Evolutionary conservation across 257 asterid species (phyloP), one percentile per base, ranked within the genome.

Genomic region (Leptodermis oblonga): DNA sequence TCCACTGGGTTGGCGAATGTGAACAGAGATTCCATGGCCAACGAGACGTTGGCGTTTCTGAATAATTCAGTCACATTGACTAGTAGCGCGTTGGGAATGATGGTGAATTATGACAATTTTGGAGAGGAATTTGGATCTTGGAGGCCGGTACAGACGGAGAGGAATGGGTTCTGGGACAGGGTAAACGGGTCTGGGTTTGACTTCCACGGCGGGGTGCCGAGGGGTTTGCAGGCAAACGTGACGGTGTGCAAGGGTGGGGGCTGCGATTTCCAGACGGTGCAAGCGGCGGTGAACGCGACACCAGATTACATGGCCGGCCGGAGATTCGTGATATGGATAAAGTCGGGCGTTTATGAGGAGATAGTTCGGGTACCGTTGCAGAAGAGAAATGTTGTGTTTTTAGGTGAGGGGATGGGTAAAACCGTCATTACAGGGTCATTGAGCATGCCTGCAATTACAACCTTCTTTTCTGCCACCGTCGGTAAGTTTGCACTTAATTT

Each of bases 391-490:
- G 72, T 79, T 48, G 74, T 77, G 56, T 79, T 84, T 51, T 64
- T 79, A 79, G 88, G 88, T 4, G 84, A 81, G 67, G 88, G 88
- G 3, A 81, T 81, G 76, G 88, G 86, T 34, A 73, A 84, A 81
- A 84, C 85, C 5, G 76, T 84, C 12, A 84, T 84, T 67, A 81
- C 85, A 0, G 86, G 84, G 7, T 79, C 84, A 14, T 3, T 74
- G 60, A 79, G 83, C 39, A 62, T 68, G 62, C 70, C 71, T 9
- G 84, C 84, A 7, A 34, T 81, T 36, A 54, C 86, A 22, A 81
- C 88, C 28, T 68, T 63, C 56, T 49, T 53, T 37, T 72, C 88
- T 22, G 80, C 88, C 26, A 81, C 85, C 9, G 76, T 81, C 9
- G 85, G 84, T 80, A 28, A 70, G 79, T 55, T 49, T 10, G n/a